phyloP scores from a whole-genome alignment of 2,329 filamentous ascomycete genomes.

The Aureobasidium lini region DNA sequence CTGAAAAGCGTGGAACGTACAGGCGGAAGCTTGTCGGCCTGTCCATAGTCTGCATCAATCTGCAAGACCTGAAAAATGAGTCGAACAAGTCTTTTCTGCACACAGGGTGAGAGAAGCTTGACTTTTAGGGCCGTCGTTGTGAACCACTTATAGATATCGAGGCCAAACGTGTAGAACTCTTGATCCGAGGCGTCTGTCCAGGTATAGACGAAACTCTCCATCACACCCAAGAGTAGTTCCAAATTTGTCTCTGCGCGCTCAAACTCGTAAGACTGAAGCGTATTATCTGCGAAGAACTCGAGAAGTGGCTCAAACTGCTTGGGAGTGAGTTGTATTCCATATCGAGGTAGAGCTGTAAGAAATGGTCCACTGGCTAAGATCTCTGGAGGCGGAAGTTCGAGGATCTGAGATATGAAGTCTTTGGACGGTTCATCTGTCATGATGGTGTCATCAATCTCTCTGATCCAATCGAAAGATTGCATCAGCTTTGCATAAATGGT shows the following conservation, averaged over 20 bases:
- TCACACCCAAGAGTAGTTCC: constrained; percentile 58
- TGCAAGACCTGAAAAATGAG: constrained; percentile 66
- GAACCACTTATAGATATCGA: constrained; percentile 74
- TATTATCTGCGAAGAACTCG: constrained; percentile 39
- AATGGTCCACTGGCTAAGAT: constrained; percentile 22
- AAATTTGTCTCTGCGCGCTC: constrained; percentile 69
- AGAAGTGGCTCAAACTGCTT: constrained; percentile 39
- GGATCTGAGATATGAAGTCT: neutral
- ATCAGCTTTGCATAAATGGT: constrained; percentile 5
- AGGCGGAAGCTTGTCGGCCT: constrained; percentile 49
- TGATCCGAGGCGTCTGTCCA: constrained; percentile 54
- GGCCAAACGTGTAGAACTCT: constrained; percentile 57
- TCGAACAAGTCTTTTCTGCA: constrained; percentile 58
- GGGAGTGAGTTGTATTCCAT: constrained; percentile 20
- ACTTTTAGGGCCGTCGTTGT: constrained; percentile 59
- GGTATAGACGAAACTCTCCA: constrained; percentile 54
- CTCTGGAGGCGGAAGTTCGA: neutral
- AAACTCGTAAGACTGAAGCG: constrained; percentile 51
- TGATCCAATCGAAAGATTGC: neutral
- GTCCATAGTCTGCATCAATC: constrained; percentile 59
- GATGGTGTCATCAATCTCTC: neutral
- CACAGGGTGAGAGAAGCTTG: constrained; percentile 60
- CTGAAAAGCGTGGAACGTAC: constrained; percentile 65
- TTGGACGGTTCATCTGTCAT: neutral
- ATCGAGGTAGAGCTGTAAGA: constrained; percentile 17